phyloP scores from a whole-genome alignment of 2,329 filamentous ascomycete genomes.

The Didymella lethalis region DNA sequence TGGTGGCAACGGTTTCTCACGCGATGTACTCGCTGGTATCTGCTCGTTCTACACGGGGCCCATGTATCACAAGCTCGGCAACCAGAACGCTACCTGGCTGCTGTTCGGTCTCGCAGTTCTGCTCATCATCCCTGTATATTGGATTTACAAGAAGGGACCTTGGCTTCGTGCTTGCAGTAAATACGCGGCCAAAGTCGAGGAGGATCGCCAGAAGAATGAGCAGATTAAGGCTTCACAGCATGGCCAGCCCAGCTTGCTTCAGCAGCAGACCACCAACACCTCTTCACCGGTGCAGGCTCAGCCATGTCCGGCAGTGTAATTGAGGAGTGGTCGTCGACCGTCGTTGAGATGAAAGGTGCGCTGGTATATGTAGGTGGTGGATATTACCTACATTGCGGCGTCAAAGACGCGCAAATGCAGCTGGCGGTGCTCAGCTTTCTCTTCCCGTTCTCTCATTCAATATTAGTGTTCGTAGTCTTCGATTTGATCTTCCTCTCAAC shows the following conservation, averaged over 20 bases:
- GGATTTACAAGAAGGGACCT: constrained; percentile 65
- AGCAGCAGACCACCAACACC: background rate
- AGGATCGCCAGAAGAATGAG: constrained; percentile 31
- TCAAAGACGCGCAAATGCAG: background rate
- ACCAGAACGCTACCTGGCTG: constrained; percentile 46
- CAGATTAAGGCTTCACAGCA: background rate
- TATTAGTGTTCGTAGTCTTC: background rate
- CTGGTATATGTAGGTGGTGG: background rate
- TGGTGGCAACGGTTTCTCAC: constrained; percentile 76
- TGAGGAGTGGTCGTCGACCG: background rate
- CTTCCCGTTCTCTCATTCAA: background rate
- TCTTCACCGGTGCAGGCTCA: background rate
- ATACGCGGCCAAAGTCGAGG: constrained; percentile 36
- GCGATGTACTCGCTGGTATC: constrained; percentile 76
- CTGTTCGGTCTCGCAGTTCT: constrained; percentile 60
- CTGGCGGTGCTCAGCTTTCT: background rate
- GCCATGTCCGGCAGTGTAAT: background rate
- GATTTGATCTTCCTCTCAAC: background rate
- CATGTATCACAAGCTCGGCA: constrained; percentile 42
- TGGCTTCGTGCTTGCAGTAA: constrained; percentile 55
- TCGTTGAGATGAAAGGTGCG: background rate
- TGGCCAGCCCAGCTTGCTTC: background rate
- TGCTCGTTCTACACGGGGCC: constrained; percentile 64
- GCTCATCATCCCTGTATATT: constrained; percentile 62
- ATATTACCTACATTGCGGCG: background rate